Evolutionary conservation across 2,329 filamentous ascomycete genomes (phyloP), one percentile per base, ranked within the genome.

Genomic region (Amylocarpus encephaloides): DNA sequence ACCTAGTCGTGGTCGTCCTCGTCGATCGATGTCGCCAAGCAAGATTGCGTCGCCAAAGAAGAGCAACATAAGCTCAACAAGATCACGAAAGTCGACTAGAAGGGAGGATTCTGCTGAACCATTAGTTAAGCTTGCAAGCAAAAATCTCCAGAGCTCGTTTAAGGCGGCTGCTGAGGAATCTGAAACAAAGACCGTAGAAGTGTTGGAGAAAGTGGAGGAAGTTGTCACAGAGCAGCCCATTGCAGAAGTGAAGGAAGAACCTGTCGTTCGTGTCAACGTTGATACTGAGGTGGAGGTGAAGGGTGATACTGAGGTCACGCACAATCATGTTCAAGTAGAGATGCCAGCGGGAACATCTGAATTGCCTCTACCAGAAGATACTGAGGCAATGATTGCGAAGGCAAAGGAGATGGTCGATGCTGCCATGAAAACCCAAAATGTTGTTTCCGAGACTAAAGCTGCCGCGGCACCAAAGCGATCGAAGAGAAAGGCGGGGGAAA

Each of bases 331-430:
- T 43, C 85, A 85, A 54, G 75, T 93, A 10, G 86, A 93, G 57
- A 76, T 93, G 64, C 87, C 90, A 3, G 75, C 80, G 9, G 79
- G 77, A 47, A 73, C 76, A 41, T 73, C 80, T 0, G 80, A 88
- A 53, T 76, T 90, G 7, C 84, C 86, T 0, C 79, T 83, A 11
- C 82, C 88, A 0, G 86, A 90, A 56, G 86, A 93, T 61, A 84
- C 90, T 1, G 78, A 86, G 50, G 79, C 83, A 49, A 90, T 96
- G 85, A 85, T 97, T 52, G 83, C 83, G 26, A 83, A 88, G 62
- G 93, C 93, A 30, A 89, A 85, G 71, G 80, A 84, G 59, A 95
- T 96, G 88, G 91, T 96, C 5, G 79, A 86, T 55, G 82, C 82
- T 57, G 83, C 83, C 30, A 75, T 83, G 53, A 50, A 70, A 73